Conservation (phyloP, 495 filamentous ascomycete genomes). For the Podospora comata region DNA sequence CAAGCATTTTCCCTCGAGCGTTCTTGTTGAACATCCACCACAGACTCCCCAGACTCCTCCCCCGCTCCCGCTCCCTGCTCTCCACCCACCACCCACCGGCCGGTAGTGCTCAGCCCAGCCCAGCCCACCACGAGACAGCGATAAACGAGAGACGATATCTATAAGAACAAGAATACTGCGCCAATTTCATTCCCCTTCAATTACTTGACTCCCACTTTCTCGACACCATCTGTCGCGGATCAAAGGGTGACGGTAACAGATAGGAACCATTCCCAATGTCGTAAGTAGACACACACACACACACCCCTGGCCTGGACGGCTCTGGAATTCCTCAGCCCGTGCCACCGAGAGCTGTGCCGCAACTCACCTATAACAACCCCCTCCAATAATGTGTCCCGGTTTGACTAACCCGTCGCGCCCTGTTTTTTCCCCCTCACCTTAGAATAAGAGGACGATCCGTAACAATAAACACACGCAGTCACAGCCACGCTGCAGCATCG, state of each 20-base stretch:
- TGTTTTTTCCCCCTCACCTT: conserved; percentile 31
- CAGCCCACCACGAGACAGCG: not conserved
- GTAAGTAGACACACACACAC: conserved; percentile 34
- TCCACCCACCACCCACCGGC: not conserved
- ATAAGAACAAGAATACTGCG: not conserved
- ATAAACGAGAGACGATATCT: no score
- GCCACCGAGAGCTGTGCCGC: conserved; percentile 22
- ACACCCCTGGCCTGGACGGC: not conserved
- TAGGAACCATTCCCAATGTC: conserved; percentile 46
- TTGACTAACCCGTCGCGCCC: conserved; percentile 18
- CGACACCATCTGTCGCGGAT: conserved; percentile 40
- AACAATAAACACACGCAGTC: conserved; percentile 39
- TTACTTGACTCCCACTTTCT: conserved; percentile 40
- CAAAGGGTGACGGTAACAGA: conserved; percentile 34
- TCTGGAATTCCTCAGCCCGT: conserved; percentile 12
- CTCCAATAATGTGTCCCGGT: conserved; percentile 7
- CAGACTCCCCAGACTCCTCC: not conserved
- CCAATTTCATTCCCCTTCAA: not conserved
- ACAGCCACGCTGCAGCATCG: conserved; percentile 42
- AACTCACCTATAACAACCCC: conserved; percentile 10
- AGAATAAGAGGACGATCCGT: conserved; percentile 35
- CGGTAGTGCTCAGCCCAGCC: not conserved
- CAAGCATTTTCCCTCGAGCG: not conserved
- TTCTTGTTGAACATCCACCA: not conserved
- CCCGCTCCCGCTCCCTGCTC: not conserved